Conservation (phyloP, 192 early-diverging fungal species). For the Umbelopsis vinacea region DNA sequence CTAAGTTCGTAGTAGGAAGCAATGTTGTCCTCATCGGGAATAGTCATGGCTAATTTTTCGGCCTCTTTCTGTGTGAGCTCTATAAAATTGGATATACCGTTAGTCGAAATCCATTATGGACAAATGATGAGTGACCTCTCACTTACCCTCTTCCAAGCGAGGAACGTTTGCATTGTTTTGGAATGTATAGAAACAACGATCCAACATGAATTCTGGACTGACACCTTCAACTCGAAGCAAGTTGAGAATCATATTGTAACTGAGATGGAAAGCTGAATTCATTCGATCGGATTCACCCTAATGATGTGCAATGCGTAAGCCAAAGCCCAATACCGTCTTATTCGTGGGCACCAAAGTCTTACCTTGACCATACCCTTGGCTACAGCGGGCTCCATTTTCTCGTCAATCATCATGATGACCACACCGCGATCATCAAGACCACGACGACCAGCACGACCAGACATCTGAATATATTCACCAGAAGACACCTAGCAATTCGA, state of each 20-base stretch:
- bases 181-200: slow-evolving; percentile 91
- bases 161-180: slow-evolving; percentile 88
- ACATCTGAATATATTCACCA: slow-evolving; percentile 99
- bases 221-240: slow-evolving; percentile 93
- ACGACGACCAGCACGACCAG: slow-evolving; percentile 95
- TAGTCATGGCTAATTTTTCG: slow-evolving; percentile 52
- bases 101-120: not conserved
- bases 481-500: slow-evolving; percentile 50
- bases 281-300: slow-evolving; percentile 77
- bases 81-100: slow-evolving; percentile 3
- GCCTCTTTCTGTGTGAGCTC: slow-evolving; percentile 61
- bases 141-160: slow-evolving; percentile 62
- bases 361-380: slow-evolving; percentile 94
- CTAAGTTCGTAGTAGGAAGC: slow-evolving; percentile 78
- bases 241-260: slow-evolving; percentile 97
- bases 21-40: slow-evolving; percentile 75
- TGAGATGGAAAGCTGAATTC: slow-evolving; percentile 94
- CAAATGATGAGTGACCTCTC: too few relatives aligned
- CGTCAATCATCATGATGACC: slow-evolving; percentile 95
- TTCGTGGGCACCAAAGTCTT: slow-evolving; percentile 35
- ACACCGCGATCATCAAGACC: slow-evolving; percentile 97
- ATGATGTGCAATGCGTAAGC: not conserved
- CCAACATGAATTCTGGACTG: slow-evolving; percentile 90
- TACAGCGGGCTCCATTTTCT: slow-evolving; percentile 91
- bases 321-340: slow-evolving; percentile 19